Percentiles rank a stretch among this genome's conserved stretches.
These are phyloP conservation scores for Citrus hindsii DNA, from an alignment of 345 rosid genomes.

Conservation along the genomic window DNA sequence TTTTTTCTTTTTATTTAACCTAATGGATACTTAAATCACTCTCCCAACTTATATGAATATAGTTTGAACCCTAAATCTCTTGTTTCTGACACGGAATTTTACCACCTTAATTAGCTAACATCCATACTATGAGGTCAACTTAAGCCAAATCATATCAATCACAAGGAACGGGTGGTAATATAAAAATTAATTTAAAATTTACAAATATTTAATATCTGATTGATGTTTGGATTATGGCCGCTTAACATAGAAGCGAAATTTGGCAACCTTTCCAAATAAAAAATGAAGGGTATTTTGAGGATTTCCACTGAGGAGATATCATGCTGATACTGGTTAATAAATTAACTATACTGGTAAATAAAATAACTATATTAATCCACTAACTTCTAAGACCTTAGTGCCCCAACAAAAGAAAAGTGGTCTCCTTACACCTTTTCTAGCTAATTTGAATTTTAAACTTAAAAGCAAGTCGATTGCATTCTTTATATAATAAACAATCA, in stretches of 20 bases:
- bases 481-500: conserved; percentile 29
- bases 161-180: no score
- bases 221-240: no score
- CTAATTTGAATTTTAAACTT: conserved; percentile 21
- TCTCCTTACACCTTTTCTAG: conserved; percentile 39
- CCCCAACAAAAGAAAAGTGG: conserved; percentile 64
- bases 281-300: conserved; percentile 19
- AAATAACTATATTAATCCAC: conserved; percentile 33
- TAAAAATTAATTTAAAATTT: no score
- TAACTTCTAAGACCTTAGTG: conserved; percentile 57
- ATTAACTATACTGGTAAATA: neutral
- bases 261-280: neutral
- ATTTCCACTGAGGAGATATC: conserved; percentile 21
- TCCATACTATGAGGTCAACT: no score
- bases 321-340: conserved; percentile 22
- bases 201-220: no score
- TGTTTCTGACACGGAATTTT: no score
- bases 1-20: no score
- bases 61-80: no score
- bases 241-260: neutral
- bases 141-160: no score
- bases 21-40: no score
- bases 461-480: conserved; percentile 20
- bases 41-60: no score
- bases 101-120: no score